phyloP scores from a whole-genome alignment of 2,329 filamentous ascomycete genomes.

The Polytolypa hystricis region DNA sequence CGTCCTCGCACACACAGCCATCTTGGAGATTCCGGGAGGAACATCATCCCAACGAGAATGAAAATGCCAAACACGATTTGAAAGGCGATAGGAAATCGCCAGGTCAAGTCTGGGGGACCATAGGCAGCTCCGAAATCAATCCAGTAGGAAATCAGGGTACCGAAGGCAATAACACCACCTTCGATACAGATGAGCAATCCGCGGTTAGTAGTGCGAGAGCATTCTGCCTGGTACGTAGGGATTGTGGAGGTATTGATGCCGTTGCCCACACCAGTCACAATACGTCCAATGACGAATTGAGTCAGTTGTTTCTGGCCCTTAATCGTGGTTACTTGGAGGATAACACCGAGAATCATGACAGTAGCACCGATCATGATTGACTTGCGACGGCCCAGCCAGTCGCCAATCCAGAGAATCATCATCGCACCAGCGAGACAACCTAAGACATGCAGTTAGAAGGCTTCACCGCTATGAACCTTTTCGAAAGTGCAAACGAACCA shows the following conservation, averaged over 20 bases:
- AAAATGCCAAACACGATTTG: slow-evolving; percentile 37
- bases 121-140: slow-evolving; percentile 29
- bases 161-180: slow-evolving; percentile 35
- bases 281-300: slow-evolving; percentile 39
- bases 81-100: slow-evolving; percentile 41
- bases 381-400: slow-evolving; percentile 19
- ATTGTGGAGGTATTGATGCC: slow-evolving; percentile 41
- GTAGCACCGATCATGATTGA: slow-evolving; percentile 44
- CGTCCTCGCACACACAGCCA: slow-evolving; percentile 21
- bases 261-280: slow-evolving; percentile 39
- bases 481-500: no score
- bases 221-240: slow-evolving; percentile 39
- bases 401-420: slow-evolving; percentile 16
- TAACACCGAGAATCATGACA: slow-evolving; percentile 28
- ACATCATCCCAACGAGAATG: slow-evolving; percentile 25
- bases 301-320: slow-evolving; percentile 25
- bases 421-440: slow-evolving; percentile 22
- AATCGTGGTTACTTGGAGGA: slow-evolving; percentile 13
- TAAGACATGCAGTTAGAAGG: no score
- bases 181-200: slow-evolving; percentile 48
- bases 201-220: slow-evolving; percentile 40
- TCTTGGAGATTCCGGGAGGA: slow-evolving; percentile 25
- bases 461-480: no score
- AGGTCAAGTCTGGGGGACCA: slow-evolving; percentile 17
- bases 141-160: slow-evolving; percentile 37